Evolutionary conservation across 495 filamentous ascomycete species (phyloP).

Genomic region (Talaromyces borbonicus): DNA sequence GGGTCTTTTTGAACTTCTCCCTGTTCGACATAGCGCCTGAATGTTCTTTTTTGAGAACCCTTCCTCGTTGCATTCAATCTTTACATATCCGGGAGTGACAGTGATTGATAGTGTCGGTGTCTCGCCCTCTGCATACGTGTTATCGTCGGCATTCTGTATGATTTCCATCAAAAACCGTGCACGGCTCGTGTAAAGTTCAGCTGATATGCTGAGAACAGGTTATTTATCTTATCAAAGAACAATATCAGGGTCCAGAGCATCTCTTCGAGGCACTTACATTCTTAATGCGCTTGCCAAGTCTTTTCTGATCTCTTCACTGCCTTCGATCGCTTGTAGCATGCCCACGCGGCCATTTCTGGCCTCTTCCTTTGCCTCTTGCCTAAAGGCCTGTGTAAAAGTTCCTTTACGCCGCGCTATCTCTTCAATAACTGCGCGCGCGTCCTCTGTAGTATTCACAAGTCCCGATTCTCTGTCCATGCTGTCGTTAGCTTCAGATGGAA

Average conservation of each 20-base stretch:
- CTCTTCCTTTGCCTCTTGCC: constrained; percentile 1
- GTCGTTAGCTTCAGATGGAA: too few relatives aligned
- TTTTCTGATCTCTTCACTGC: constrained; percentile 4
- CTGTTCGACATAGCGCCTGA: background rate
- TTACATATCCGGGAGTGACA: background rate
- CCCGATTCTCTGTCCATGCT: background rate
- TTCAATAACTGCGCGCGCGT: constrained; percentile 6
- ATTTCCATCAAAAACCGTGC: constrained; percentile 6
- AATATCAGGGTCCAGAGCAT: background rate
- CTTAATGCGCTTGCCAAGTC: constrained; percentile 3
- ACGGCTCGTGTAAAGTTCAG: constrained; percentile 7
- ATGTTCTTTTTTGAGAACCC: constrained; percentile 1
- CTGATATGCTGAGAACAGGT: constrained; percentile 2
- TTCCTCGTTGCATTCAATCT: constrained; percentile 6
- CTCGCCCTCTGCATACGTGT: constrained; percentile 5
- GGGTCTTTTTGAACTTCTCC: background rate
- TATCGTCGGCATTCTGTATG: constrained; percentile 8
- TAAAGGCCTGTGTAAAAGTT: background rate
- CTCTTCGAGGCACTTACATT: background rate
- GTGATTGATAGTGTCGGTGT: constrained; percentile 3
- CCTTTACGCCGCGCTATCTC: constrained; percentile 3
- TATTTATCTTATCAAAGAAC: background rate
- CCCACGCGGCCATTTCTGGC: constrained; percentile 2
- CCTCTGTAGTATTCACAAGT: constrained; percentile 3
- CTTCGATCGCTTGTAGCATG: constrained; percentile 4